Evolutionary conservation across 1,284 basidiomycete genomes (phyloP).

Genomic region (Fomitiporia mediterranea): DNA sequence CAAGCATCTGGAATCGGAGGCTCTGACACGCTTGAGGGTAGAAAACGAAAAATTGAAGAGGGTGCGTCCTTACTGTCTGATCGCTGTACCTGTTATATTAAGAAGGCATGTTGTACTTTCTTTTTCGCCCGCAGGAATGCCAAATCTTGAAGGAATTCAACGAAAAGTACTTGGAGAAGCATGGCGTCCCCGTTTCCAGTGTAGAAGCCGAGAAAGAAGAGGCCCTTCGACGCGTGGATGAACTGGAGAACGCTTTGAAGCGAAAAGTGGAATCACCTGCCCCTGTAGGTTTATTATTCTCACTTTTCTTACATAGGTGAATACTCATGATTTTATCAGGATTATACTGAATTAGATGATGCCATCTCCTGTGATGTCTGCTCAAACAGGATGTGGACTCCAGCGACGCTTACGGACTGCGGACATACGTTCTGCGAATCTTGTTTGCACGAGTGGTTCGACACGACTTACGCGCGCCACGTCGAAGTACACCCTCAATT

Average conservation of each 20-base stretch:
- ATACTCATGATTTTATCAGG: not conserved
- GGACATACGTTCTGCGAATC: constrained; percentile 65
- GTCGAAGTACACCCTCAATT: constrained; percentile 44
- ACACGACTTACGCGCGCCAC: constrained; percentile 45
- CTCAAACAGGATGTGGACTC: constrained; percentile 12
- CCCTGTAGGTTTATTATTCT: not conserved
- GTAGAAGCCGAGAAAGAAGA: not conserved
- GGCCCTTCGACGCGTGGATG: not conserved
- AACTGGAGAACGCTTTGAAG: not conserved
- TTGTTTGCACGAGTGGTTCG: constrained; percentile 67
- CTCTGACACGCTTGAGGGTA: not conserved
- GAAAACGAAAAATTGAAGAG: constrained; percentile 10
- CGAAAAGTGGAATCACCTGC: not conserved
- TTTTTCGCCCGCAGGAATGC: too few relatives aligned
- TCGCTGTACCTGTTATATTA: too few relatives aligned
- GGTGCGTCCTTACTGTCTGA: not conserved
- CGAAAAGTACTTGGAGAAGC: too few relatives aligned
- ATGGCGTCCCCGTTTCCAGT: too few relatives aligned
- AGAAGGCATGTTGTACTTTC: too few relatives aligned
- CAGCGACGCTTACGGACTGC: constrained; percentile 44
- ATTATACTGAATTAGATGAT: constrained; percentile 10
- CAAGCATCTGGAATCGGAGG: not conserved
- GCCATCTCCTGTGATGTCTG: constrained; percentile 11
- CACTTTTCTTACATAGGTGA: not conserved
- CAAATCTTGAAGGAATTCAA: not conserved